Evolutionary conservation across 306 rosid genomes (phyloP).

Genomic region (Quercus dentata): DNA sequence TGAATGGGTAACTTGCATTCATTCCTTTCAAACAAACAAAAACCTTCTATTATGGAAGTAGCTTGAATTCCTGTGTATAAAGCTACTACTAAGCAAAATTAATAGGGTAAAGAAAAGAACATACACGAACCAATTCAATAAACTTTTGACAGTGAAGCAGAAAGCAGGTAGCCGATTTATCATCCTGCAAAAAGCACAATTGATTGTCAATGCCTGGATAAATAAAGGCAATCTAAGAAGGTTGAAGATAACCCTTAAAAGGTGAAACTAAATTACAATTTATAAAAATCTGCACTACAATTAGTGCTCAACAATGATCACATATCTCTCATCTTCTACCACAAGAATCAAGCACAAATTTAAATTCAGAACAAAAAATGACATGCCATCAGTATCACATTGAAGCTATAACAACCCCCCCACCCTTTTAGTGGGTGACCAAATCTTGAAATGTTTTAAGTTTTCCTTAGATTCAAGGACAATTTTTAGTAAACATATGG

Average conservation of each 20-base stretch:
- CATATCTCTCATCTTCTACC: neutral
- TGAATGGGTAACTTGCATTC: neutral
- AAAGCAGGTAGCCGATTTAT: conserved; percentile 85
- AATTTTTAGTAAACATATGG: no score
- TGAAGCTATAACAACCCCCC: no score
- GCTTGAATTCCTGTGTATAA: neutral
- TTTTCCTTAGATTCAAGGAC: no score
- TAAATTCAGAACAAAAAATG: neutral
- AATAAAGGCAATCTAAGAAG: neutral
- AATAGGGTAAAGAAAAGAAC: conserved; percentile 25
- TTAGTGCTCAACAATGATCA: neutral
- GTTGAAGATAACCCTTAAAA: neutral
- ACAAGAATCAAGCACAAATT: neutral
- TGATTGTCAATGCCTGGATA: conserved; percentile 1
- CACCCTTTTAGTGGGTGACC: no score
- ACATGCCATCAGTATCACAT: neutral
- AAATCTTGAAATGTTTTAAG: no score
- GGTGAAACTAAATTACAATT: neutral
- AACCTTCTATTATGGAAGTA: neutral
- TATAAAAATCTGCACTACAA: neutral
- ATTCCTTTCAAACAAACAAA: neutral
- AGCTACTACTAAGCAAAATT: neutral
- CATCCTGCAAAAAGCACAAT: conserved; percentile 68
- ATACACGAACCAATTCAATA: conserved; percentile 95
- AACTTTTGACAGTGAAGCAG: conserved; percentile 94